Evolutionary conservation across 345 rosid species (phyloP), one percentile per base, ranked within the genome.

Genomic region (Lepidium africanum): DNA sequence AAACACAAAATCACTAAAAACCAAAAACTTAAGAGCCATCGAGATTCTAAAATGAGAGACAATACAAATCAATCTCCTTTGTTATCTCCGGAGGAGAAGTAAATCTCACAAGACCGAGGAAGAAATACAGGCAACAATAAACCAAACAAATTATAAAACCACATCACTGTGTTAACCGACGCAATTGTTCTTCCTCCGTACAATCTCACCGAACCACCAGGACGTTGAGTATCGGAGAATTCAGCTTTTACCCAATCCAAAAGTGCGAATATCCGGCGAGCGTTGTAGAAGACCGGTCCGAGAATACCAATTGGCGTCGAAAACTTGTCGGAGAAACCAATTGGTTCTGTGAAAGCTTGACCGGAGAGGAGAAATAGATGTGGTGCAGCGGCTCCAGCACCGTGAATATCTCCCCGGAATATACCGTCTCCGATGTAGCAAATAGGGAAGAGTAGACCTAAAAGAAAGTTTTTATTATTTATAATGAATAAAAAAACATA

Each of bases 141-240:
- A 12, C 92, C 87, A 62, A 90, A 87, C 35, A 93, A 85, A 79
- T 93, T 93, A 70, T 79, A 90, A 78, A 89, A 73, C 97, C 96
- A 86, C 19, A 93, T 71, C 16, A 69, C 92, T 70, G 83, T 72
- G 54, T 93, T 93, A 13, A 85, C 87, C 69, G 77, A 63, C 4
- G 94, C 96, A 19, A 90, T 84, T 3, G 40, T 77, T 74, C 89
- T 80, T 30, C 97, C 98, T 42, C 76, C 64, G n/a, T 59, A 67
- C 25, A 84, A 5, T 45, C 97, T 82, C 70, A 80, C 51, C 50
- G 58, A 41, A 60, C 78, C 78, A 52, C 78, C 78, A 7, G 63
- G 51, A 36, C 78, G 78, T 9, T 74, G 58, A 35, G 69, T 61
- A 0, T 76, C 74, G n/a, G 73, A 57, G 25, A 88, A 21, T 53